A percentile compares a stretch with the other conserved stretches of the same genome.
These are phyloP conservation scores for Volvariella volvacea DNA, from an alignment of 1,284 basidiomycete genomes.

Conservation along the genomic window DNA sequence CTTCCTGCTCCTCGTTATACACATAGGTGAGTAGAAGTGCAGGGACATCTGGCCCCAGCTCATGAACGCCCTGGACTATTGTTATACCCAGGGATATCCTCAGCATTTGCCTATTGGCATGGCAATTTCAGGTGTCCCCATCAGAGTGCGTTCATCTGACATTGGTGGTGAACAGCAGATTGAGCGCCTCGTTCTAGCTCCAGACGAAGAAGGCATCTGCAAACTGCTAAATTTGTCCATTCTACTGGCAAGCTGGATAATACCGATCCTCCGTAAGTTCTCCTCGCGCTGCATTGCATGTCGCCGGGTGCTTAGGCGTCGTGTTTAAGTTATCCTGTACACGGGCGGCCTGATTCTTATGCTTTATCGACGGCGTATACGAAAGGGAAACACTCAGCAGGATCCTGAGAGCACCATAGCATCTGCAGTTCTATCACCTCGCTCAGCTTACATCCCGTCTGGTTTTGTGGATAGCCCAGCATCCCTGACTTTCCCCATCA, in stretches of 20 bases:
- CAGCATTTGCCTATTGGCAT: slow-evolving; percentile 35
- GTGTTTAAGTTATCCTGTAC: slow-evolving; percentile 7
- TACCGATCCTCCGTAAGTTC: slow-evolving; percentile 44
- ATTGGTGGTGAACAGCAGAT: too few species aligned
- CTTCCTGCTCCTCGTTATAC: slow-evolving; percentile 38
- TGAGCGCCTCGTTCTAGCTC: slow-evolving; percentile 20
- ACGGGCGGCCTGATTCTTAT: slow-evolving; percentile 1
- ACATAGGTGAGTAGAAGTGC: slow-evolving; percentile 44
- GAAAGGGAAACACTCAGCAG: background rate
- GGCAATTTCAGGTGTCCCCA: slow-evolving; percentile 33
- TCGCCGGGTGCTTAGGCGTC: too few species aligned
- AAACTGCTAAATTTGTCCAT: slow-evolving; percentile 42
- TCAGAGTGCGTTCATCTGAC: background rate
- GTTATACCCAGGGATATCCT: slow-evolving; percentile 34
- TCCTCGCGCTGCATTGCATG: background rate
- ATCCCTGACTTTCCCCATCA: too few species aligned
- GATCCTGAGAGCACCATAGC: too few species aligned
- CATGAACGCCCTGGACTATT: slow-evolving; percentile 2
- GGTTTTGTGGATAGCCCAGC: too few species aligned
- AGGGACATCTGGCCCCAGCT: too few species aligned
- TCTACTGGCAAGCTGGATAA: slow-evolving; percentile 46
- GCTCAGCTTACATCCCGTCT: too few species aligned
- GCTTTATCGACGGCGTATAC: slow-evolving; percentile 4
- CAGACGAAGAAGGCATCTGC: slow-evolving; percentile 39
- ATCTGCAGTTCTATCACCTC: too few species aligned